A percentile compares a stretch with the other conserved stretches of the same genome.
Evolutionary conservation across 768 basidiomycete species (phyloP).

Genomic region (Auricularia sp.): DNA sequence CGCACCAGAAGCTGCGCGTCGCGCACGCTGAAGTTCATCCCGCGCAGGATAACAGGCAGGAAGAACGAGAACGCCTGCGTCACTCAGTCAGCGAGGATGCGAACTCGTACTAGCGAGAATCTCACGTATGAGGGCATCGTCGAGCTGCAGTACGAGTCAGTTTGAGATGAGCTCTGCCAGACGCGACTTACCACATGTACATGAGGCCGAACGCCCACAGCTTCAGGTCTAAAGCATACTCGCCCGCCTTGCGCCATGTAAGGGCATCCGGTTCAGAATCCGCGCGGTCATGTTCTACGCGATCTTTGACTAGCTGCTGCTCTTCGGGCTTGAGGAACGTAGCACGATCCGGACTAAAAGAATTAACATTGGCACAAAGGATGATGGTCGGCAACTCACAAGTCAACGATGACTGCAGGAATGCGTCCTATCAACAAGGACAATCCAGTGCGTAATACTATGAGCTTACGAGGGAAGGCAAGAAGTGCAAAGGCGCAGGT

Average conservation of each 20-base stretch:
- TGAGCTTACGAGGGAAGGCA: slow-evolving; percentile 4
- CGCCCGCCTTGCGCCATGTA: slow-evolving; percentile 12
- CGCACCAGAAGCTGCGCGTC: slow-evolving; percentile 15
- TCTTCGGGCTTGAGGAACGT: slow-evolving; percentile 19
- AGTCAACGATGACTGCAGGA: slow-evolving; percentile 17
- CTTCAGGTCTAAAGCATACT: slow-evolving; percentile 16
- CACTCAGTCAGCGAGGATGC: neutral
- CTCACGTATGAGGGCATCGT: neutral
- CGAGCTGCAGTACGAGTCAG: neutral
- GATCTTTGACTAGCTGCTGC: slow-evolving; percentile 13
- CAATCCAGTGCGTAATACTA: neutral
- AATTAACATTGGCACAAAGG: neutral
- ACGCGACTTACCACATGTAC: slow-evolving; percentile 12
- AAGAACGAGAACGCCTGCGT: slow-evolving; percentile 13
- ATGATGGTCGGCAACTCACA: slow-evolving; percentile 3
- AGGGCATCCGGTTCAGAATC: slow-evolving; percentile 18
- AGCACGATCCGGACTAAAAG: slow-evolving; percentile 17
- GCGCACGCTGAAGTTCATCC: slow-evolving; percentile 12
- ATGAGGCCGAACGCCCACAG: slow-evolving; percentile 18
- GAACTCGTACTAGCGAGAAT: neutral
- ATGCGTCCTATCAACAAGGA: too few relatives aligned
- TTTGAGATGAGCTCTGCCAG: neutral
- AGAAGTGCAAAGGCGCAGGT: slow-evolving; percentile 13
- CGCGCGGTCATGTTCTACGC: slow-evolving; percentile 19
- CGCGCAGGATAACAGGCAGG: slow-evolving; percentile 17